These are phyloP conservation scores for Scheffersomyces stambukii DNA, from an alignment of 1,139 yeast genomes.

Conservation along the genomic window DNA sequence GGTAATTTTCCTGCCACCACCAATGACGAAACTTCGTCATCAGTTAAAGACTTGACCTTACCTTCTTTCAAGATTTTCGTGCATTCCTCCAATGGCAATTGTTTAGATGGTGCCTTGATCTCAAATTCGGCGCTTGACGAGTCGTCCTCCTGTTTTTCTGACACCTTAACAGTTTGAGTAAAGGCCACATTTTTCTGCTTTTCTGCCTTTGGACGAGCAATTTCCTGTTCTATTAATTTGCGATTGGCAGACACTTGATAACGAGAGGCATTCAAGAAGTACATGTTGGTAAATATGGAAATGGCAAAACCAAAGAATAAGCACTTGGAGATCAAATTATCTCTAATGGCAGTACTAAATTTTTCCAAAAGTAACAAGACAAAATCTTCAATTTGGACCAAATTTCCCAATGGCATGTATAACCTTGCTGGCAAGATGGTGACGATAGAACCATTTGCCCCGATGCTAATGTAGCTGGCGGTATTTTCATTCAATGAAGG, in stretches of 20 bases:
- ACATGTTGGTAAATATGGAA: conserved; percentile 78
- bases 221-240: conserved; percentile 40
- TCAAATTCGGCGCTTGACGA: conserved; percentile 15
- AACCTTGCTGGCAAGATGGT: conserved; percentile 64
- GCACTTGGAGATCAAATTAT: conserved; percentile 75
- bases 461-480: conserved; percentile 39
- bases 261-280: conserved; percentile 74
- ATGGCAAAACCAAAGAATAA: conserved; percentile 69
- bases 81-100: conserved; percentile 57
- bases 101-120: conserved; percentile 19
- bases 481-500: conserved; percentile 34
- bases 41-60: conserved; percentile 55
- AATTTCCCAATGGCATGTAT: conserved; percentile 63
- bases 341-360: conserved; percentile 73
- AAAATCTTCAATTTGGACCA: conserved; percentile 65
- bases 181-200: not conserved
- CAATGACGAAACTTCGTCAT: conserved; percentile 71
- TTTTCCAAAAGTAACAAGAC: conserved; percentile 49
- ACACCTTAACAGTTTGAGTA: conserved; percentile 1
- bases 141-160: conserved; percentile 4
- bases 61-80: conserved; percentile 66
- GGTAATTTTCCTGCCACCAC: conserved; percentile 80
- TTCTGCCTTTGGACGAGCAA: conserved; percentile 21
- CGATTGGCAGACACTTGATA: conserved; percentile 45
- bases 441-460: conserved; percentile 52